Conservation (phyloP, 2,329 filamentous ascomycete species). For the Delphinella strobiligena region DNA sequence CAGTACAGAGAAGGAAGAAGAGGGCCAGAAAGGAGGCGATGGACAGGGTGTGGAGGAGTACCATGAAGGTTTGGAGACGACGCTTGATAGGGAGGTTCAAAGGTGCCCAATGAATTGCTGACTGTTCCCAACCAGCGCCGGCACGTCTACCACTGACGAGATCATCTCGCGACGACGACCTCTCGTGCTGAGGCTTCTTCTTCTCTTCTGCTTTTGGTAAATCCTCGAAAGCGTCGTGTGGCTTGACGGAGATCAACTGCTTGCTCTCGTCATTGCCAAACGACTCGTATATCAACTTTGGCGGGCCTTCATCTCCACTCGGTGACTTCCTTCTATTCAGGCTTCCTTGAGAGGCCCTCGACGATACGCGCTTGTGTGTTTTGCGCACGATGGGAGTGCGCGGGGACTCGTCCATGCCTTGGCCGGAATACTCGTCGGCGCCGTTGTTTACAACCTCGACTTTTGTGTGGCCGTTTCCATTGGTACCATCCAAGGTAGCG, state of each 20-base stretch:
- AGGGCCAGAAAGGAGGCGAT: constrained; percentile 47
- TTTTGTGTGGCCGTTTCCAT: constrained; percentile 4
- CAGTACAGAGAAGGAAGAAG: constrained; percentile 86
- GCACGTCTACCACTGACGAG: constrained; percentile 41
- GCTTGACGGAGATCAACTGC: constrained; percentile 33
- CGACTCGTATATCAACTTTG: constrained; percentile 30
- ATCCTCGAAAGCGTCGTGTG: constrained; percentile 25
- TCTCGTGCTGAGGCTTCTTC: constrained; percentile 12
- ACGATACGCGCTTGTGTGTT: constrained; percentile 18
- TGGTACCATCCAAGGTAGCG: constrained; percentile 13
- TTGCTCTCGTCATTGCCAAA: constrained; percentile 32
- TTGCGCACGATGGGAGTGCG: constrained; percentile 15
- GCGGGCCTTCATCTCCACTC: constrained; percentile 9
- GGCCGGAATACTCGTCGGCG: constrained; percentile 15
- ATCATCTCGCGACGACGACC: constrained; percentile 21
- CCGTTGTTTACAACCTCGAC: constrained; percentile 12
- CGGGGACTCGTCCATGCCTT: constrained; percentile 15
- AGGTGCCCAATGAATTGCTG: constrained; percentile 70
- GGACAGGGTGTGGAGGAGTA: constrained; percentile 37
- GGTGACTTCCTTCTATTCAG: constrained; percentile 10
- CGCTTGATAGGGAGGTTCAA: constrained; percentile 52
- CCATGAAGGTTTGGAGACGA: constrained; percentile 37
- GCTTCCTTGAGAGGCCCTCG: constrained; percentile 13
- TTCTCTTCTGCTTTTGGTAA: constrained; percentile 20
- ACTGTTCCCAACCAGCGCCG: constrained; percentile 39